phyloP scores from a whole-genome alignment of 352 stramenopile species.

The Elongisporangium prolatum region DNA sequence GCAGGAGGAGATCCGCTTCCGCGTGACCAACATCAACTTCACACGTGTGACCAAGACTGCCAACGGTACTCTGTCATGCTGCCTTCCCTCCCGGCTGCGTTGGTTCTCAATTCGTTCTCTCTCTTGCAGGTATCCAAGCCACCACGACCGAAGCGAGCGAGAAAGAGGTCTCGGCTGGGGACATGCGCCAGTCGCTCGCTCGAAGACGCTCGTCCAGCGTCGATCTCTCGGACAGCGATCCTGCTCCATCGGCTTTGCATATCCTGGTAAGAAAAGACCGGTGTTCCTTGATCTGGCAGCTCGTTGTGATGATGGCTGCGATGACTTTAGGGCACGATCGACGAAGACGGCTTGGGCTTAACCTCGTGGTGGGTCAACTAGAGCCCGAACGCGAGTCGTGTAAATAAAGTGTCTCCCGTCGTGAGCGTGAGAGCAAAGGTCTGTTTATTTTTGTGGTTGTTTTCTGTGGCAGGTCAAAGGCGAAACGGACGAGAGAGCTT shows the following conservation, averaged over 20 bases:
- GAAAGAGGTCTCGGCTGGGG: conserved; percentile 38
- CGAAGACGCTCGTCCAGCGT: conserved; percentile 78
- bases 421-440: background rate
- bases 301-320: background rate
- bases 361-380: conserved; percentile 78
- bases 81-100: background rate
- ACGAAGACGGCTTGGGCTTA: conserved; percentile 78
- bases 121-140: conserved; percentile 59
- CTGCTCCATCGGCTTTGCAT: conserved; percentile 77
- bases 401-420: conserved; percentile 6
- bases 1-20: conserved; percentile 84
- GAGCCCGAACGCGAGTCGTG: background rate
- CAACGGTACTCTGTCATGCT: conserved; percentile 30
- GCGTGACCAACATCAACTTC: conserved; percentile 87
- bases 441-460: background rate
- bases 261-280: conserved; percentile 50
- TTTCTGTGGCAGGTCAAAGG: background rate
- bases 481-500: background rate
- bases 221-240: conserved; percentile 78
- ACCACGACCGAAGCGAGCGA: conserved; percentile 81
- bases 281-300: background rate
- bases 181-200: conserved; percentile 70
- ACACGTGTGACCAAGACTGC: conserved; percentile 86
- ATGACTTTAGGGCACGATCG: conserved; percentile 72
- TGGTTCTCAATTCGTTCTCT: background rate